Evolutionary conservation across 352 stramenopile species (phyloP).

Genomic region (Phytophthora sp.): DNA sequence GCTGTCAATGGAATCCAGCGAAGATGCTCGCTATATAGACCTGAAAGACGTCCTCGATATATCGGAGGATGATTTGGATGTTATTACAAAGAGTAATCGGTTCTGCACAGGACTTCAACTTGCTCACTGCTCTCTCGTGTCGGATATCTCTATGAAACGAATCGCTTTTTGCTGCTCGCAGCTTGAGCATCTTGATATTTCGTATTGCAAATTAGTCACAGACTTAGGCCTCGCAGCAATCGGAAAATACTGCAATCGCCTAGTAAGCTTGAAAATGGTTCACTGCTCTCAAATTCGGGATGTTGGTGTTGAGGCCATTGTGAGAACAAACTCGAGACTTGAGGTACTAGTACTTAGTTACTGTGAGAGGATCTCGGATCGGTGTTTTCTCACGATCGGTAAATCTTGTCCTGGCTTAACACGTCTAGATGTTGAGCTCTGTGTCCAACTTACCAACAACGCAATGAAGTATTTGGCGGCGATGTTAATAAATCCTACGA

Average conservation of each 20-base stretch:
- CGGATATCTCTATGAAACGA: slow-evolving; percentile 46
- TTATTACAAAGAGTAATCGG: slow-evolving; percentile 62
- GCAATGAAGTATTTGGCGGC: slow-evolving; percentile 66
- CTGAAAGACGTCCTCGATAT: slow-evolving; percentile 61
- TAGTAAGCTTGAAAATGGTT: slow-evolving; percentile 59
- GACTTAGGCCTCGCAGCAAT: slow-evolving; percentile 57
- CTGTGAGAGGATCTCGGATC: slow-evolving; percentile 74
- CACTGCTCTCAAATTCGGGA: slow-evolving; percentile 81
- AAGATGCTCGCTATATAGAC: slow-evolving; percentile 61
- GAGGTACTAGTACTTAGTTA: slow-evolving; percentile 66
- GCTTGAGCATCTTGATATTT: slow-evolving; percentile 82
- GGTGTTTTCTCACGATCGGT: slow-evolving; percentile 57
- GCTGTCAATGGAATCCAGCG: slow-evolving; percentile 52
- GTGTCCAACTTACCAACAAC: slow-evolving; percentile 59
- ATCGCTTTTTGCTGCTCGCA: slow-evolving; percentile 57
- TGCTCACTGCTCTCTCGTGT: slow-evolving; percentile 42
- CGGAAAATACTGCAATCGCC: slow-evolving; percentile 52
- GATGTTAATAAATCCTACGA: slow-evolving; percentile 44
- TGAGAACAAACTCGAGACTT: slow-evolving; percentile 51
- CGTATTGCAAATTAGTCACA: slow-evolving; percentile 67
- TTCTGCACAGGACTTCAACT: slow-evolving; percentile 57
- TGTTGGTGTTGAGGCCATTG: slow-evolving; percentile 73
- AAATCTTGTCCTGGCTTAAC: slow-evolving; percentile 51
- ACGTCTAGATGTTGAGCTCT: slow-evolving; percentile 63
- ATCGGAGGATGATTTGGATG: slow-evolving; percentile 56